Evolutionary conservation across 805 yeast genomes (phyloP), one percentile per base, ranked within the genome.

Genomic region (Monosporozyma aerobia): DNA sequence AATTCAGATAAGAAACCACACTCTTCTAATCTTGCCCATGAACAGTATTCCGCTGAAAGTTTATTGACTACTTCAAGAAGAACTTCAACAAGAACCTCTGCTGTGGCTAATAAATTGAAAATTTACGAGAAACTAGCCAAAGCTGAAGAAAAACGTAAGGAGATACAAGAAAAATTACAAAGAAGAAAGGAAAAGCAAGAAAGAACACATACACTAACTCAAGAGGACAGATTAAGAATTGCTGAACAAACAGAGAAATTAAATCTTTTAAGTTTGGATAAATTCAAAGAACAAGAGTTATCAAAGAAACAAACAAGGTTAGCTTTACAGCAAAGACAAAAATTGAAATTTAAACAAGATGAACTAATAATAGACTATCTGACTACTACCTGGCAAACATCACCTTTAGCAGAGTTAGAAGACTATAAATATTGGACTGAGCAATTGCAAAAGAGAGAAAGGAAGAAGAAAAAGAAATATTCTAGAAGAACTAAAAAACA

Each of bases 161-260:
- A 61, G 58, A 59, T 71, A 35, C 72, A 75, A 47, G 81, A 79
- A 56, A 62, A 63, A 23, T 51, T 67, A 25, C 62, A 74, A 48
- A 75, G 78, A n/a, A 77, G 76, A 56, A 77, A 71, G 52, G 77
- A 77, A 53, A 77, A 77, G 54, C 69, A 73, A 41, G 66, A 74
- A 47, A 73, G 71, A 3, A 74, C 73, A 32, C 56, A 58, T 30
- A 56, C 61, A 22, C 51, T 73, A 53, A 73, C 76, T 1, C 77
- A 75, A 53, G 75, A 72, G 43, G 81, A 70, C 55, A 63, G 73
- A 54, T 52, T 74, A 46, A 83, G 77, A n/a, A 94, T 89, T 65
- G 98, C 99, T 0, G 73, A 82, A 47, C 85, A 83, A 59, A 94
- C 97, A 0, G 99, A 94, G 68, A 76, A 78, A 63, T 77, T 78